These are phyloP conservation scores for Monosporascus ibericus DNA, from an alignment of 2,329 filamentous ascomycete genomes.

Conservation along the genomic window DNA sequence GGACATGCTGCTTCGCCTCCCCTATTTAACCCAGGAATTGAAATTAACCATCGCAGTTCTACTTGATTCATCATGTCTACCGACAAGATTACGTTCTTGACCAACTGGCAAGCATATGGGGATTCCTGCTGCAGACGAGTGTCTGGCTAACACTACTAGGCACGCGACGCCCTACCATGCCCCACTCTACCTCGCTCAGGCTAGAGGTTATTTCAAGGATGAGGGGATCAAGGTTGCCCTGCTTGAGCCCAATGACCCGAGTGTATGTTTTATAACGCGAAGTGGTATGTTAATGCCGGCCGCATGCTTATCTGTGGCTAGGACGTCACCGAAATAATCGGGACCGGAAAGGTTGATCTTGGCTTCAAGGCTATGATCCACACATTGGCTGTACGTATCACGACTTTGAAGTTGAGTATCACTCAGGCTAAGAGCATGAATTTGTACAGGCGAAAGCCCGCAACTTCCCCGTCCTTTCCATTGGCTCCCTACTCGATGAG, in stretches of 20 bases:
- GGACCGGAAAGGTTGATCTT: constrained; percentile 68
- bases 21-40: constrained; percentile 18
- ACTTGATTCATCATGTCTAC: constrained; percentile 61
- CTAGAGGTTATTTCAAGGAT: constrained; percentile 68
- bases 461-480: constrained; percentile 64
- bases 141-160: constrained; percentile 39
- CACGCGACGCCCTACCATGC: constrained; percentile 78
- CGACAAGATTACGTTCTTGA: constrained; percentile 80
- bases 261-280: constrained; percentile 36
- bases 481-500: constrained; percentile 71
- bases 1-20: constrained; percentile 68
- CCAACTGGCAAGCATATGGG: constrained; percentile 61
- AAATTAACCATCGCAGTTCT: constrained; percentile 42
- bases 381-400: constrained; percentile 56
- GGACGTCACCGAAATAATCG: constrained; percentile 79
- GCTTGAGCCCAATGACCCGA: constrained; percentile 72
- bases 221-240: constrained; percentile 73
- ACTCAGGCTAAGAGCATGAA: constrained; percentile 1
- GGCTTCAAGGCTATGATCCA: constrained; percentile 85
- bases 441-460: constrained; percentile 61
- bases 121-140: constrained; percentile 4
- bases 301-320: constrained; percentile 21
- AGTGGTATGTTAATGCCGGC: not conserved
- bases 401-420: not conserved
- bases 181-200: constrained; percentile 69